Evolutionary conservation across 2,329 filamentous ascomycete genomes (phyloP).

Genomic region (Fusarium keratoplasticum): DNA sequence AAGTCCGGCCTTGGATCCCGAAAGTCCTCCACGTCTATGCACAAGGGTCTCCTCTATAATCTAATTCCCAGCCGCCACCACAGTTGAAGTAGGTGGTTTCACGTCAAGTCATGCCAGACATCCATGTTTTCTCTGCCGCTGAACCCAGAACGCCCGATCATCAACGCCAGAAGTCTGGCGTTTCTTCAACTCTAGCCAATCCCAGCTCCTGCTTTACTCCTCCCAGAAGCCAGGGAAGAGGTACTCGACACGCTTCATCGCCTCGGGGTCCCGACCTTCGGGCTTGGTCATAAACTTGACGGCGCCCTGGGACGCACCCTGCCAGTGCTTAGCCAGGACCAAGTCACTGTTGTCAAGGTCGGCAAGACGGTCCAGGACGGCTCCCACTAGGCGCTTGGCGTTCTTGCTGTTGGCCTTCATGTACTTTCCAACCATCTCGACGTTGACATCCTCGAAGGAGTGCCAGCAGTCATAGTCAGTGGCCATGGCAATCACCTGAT

Average conservation of each 20-base stretch:
- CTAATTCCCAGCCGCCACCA: constrained; percentile 27
- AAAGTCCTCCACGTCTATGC: constrained; percentile 9
- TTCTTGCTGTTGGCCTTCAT: constrained; percentile 95
- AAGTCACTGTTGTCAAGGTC: constrained; percentile 81
- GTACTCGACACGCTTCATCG: constrained; percentile 83
- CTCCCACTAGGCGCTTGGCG: constrained; percentile 84
- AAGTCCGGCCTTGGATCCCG: constrained; percentile 6
- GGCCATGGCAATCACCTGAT: constrained; percentile 99
- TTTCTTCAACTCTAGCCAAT: neutral
- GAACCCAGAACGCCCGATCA: constrained; percentile 23
- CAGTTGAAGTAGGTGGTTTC: neutral
- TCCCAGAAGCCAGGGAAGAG: constrained; percentile 86
- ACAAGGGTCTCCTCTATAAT: constrained; percentile 8
- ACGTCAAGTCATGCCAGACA: neutral
- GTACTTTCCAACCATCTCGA: constrained; percentile 96
- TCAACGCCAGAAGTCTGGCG: constrained; percentile 11
- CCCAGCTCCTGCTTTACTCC: constrained; percentile 33
- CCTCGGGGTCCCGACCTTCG: constrained; percentile 77
- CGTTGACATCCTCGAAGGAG: constrained; percentile 83
- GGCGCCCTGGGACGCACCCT: constrained; percentile 80
- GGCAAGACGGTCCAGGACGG: constrained; percentile 86
- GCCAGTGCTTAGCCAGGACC: constrained; percentile 84
- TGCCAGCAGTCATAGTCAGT: constrained; percentile 99
- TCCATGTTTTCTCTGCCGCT: constrained; percentile 12
- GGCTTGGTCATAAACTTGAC: constrained; percentile 86